Percentiles rank a stretch among this genome's conserved stretches.
phyloP scores from a whole-genome alignment of 2,329 filamentous ascomycete genomes.

The Ascocoryne sarcoides region DNA sequence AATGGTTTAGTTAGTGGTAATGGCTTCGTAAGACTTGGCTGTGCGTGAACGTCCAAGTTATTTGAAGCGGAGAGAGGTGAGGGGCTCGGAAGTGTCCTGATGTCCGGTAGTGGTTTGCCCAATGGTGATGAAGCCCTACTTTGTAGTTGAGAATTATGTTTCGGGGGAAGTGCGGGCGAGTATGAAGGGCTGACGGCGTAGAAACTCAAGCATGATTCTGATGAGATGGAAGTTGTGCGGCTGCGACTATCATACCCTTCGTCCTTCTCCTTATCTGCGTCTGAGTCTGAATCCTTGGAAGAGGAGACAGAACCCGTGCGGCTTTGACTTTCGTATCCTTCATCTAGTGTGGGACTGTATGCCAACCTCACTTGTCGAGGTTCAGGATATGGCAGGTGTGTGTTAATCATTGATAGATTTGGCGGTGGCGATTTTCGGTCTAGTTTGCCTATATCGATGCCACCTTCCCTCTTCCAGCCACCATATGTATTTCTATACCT shows the following conservation, averaged over 20 bases:
- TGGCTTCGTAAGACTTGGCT: too few species aligned
- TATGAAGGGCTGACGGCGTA: not conserved
- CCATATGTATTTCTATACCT: slow-evolving; percentile 51
- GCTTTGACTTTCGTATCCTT: not conserved
- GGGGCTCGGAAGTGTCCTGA: too few species aligned
- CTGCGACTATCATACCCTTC: not conserved
- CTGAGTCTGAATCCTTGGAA: not conserved
- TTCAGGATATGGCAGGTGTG: not conserved
- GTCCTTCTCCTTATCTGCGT: not conserved
- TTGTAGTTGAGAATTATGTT: too few species aligned
- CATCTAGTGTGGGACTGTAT: not conserved
- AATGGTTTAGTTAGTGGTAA: not conserved
- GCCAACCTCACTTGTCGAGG: not conserved
- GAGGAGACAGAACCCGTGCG: not conserved
- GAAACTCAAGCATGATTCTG: not conserved
- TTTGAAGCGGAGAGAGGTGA: too few species aligned
- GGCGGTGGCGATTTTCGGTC: slow-evolving; percentile 6
- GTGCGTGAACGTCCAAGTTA: too few species aligned
- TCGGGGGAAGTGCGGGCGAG: not conserved
- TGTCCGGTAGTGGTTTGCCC: too few species aligned
- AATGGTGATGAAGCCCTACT: too few species aligned
- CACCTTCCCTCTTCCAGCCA: slow-evolving; percentile 36
- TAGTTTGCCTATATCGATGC: slow-evolving; percentile 31
- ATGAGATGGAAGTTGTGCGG: not conserved
- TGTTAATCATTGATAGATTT: not conserved